Evolutionary conservation across 371 early-diverging fungal species (phyloP).

Genomic region (Basidiobolus meristosporus): DNA sequence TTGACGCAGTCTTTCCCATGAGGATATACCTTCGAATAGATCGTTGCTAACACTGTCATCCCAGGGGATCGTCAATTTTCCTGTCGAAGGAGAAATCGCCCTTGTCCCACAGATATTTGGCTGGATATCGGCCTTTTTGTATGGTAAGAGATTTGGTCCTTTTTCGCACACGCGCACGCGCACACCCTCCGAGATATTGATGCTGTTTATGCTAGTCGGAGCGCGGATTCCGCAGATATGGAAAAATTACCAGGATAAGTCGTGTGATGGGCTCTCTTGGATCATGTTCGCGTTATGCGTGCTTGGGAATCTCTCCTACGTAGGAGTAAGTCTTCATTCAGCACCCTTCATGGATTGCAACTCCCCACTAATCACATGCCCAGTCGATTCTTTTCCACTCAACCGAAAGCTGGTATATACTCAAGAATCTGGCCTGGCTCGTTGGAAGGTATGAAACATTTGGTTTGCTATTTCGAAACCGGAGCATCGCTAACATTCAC

Average conservation of each 20-base stretch:
- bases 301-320: conserved; percentile 53
- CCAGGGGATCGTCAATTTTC: conserved; percentile 1
- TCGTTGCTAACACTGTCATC: conserved; percentile 1
- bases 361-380: conserved; percentile 2
- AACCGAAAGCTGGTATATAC: conserved; percentile 15
- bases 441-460: conserved; percentile 11
- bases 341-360: background rate
- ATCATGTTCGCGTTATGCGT: conserved; percentile 64
- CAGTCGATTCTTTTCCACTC: conserved; percentile 33
- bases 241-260: conserved; percentile 44
- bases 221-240: conserved; percentile 65
- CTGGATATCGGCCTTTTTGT: conserved; percentile 30
- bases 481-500: background rate
- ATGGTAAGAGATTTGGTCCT: conserved; percentile 5
- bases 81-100: conserved; percentile 10
- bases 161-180: conserved; percentile 3
- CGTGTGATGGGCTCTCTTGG: conserved; percentile 48
- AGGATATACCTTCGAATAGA: no score
- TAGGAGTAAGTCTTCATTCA: conserved; percentile 1
- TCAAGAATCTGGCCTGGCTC: conserved; percentile 32
- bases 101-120: conserved; percentile 19
- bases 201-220: conserved; percentile 13
- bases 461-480: background rate
- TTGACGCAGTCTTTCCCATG: no score
- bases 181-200: conserved; percentile 5